Evolutionary conservation across 108 stramenopile genomes (phyloP).

Genomic region (Nannochloropsis salina): DNA sequence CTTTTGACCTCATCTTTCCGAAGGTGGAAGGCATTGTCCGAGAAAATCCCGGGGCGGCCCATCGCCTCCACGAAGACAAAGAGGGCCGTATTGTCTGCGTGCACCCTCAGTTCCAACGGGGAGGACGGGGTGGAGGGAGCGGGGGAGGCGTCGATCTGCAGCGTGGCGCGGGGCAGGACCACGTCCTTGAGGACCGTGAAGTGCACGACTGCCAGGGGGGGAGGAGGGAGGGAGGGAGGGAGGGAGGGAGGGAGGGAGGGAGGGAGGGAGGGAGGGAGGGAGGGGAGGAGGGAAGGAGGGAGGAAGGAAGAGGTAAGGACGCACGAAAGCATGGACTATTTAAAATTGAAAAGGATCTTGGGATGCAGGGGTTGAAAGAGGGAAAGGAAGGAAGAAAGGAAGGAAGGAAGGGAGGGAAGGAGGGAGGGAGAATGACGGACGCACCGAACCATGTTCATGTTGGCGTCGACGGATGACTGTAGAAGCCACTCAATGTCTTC

Average conservation of each 20-base stretch:
- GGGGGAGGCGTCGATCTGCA: background rate
- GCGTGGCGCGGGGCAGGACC: background rate
- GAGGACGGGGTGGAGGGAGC: background rate
- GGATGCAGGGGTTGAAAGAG: background rate
- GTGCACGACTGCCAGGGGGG: background rate
- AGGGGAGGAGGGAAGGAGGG: background rate
- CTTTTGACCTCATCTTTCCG: background rate
- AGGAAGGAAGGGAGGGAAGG: conserved; percentile 13
- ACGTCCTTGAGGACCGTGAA: background rate
- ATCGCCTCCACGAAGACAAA: background rate
- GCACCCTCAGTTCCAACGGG: background rate
- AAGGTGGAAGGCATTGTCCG: background rate
- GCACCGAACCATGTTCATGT: conserved; percentile 49
- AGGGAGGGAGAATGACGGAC: background rate
- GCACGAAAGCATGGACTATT: conserved; percentile 36
- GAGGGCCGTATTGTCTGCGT: background rate
- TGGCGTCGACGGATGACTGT: conserved; percentile 33
- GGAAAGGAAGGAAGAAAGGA: background rate
- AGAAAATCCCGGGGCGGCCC: background rate
- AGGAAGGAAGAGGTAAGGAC: background rate
- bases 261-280: background rate
- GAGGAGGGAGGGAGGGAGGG: background rate
- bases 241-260: conserved; percentile 1
- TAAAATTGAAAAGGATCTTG: too few species aligned
- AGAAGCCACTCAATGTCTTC: conserved; percentile 26